These are phyloP conservation scores for Rhinocladiella mackenziei DNA, from an alignment of 2,329 filamentous ascomycete species.

Conservation along the genomic window DNA sequence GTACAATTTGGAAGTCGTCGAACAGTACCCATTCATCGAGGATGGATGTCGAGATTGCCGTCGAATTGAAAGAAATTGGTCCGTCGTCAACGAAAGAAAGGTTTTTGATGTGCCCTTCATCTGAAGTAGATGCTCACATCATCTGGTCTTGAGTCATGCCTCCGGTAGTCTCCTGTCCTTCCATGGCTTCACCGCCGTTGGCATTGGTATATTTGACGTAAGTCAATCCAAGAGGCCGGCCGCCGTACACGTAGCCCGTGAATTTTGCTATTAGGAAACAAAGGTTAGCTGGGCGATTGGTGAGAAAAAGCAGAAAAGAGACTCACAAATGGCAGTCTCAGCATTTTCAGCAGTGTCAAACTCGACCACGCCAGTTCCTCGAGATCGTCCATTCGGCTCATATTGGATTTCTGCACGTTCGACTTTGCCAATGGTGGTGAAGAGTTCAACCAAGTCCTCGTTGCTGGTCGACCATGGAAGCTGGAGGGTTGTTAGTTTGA, in stretches of 20 bases:
- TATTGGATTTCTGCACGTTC: slow-evolving; percentile 99
- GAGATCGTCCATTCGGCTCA: slow-evolving; percentile 90
- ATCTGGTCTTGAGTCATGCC: slow-evolving; percentile 96
- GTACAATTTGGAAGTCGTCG: neutral
- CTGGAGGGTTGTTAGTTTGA: slow-evolving; percentile 47
- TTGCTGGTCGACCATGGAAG: slow-evolving; percentile 99
- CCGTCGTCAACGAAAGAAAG: neutral
- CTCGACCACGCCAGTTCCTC: slow-evolving; percentile 92
- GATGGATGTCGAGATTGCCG: neutral
- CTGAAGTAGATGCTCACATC: slow-evolving; percentile 58
- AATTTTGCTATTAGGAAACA: too few species aligned
- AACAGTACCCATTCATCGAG: neutral
- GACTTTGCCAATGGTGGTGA: slow-evolving; percentile 96
- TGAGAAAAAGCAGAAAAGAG: slow-evolving; percentile 1
- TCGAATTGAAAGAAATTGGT: neutral
- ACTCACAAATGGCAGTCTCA: slow-evolving; percentile 76
- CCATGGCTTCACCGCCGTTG: slow-evolving; percentile 68
- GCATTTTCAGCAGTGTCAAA: slow-evolving; percentile 81
- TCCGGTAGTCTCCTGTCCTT: slow-evolving; percentile 64
- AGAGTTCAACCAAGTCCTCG: slow-evolving; percentile 91
- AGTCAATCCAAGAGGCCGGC: slow-evolving; percentile 84
- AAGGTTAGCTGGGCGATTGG: slow-evolving; percentile 47
- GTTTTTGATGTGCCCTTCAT: neutral
- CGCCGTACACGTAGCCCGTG: slow-evolving; percentile 94
- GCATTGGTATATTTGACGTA: slow-evolving; percentile 88